Base-by-base conservation (phyloP, 2,329 filamentous ascomycete genomes). In the Nannizziopsis barbatae region DNA sequence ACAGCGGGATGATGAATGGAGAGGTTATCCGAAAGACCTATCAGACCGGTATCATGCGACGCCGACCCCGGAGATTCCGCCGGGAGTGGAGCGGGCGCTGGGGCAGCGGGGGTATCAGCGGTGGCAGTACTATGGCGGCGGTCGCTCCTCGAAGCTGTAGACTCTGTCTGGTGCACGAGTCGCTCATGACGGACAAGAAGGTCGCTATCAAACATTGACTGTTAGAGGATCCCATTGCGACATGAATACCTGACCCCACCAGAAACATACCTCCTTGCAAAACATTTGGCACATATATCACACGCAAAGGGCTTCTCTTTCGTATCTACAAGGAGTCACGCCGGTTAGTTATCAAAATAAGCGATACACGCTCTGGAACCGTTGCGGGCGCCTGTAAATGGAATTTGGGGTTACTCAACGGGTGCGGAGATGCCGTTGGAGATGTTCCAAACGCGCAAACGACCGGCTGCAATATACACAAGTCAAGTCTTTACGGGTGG, bases 281-380 rank as follows among this genome's bases (percentile, higher is more conserved):
- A 72, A 14, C 68, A 70, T 56, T 72, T 72, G 52, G 65, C 65
- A 56, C 70, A 72, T 42, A 71, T 69, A 40, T 72, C 69, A 60
- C 70, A 72, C 50, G 69, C 68, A 53, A 72, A 72, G 9, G 70
- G 70, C 50, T 72, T 72, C 55, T 72, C 70, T 55, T 72, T 72
- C 17, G 70, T 72, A 57, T 72, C 67, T 70, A 55, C 52, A 57
- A 45, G 54, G 47, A 50, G 5, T 3, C 22, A 20, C 37, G 56
- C 63, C 59, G 65, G 58, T 38, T 36, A 45, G 35, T 30, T 11
- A 15, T 33, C 9, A 30, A 22, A 14, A 18, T 49, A 42, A 50
- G 48, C 32, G 5, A 22, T 15, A 39, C 10, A 41, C n/a, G 44
- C n/a, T 43, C 32, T 40, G 14, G 32, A 39, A 38, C 33, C 43